Percentiles rank a stretch among this genome's conserved stretches.
Conservation (phyloP, 805 yeast genomes). For the Cyberlindnera americana region DNA sequence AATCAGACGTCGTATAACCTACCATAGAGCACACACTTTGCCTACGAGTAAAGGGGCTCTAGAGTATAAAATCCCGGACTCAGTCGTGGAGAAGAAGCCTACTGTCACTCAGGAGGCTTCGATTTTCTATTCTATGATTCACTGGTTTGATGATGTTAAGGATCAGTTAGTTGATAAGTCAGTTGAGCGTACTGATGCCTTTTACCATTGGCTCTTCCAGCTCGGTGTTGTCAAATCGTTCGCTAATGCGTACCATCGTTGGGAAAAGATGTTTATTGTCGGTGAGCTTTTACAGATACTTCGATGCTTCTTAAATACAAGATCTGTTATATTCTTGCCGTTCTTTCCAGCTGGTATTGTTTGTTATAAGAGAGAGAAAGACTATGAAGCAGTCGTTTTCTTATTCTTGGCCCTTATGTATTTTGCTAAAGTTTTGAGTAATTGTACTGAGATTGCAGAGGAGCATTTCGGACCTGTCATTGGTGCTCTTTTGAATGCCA, state of each 20-base stretch:
- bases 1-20: conserved; percentile 10
- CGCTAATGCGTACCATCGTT: conserved; percentile 6
- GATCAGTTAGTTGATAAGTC: conserved; percentile 19
- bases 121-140: conserved; percentile 17
- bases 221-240: conserved; percentile 9
- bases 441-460: conserved; percentile 23
- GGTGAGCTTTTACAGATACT: conserved; percentile 19
- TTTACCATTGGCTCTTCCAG: conserved; percentile 17
- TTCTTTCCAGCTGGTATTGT: conserved; percentile 25
- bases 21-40: conserved; percentile 17
- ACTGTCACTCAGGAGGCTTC: conserved; percentile 22
- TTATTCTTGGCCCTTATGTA: conserved; percentile 23
- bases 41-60: conserved; percentile 6
- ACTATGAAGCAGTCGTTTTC: conserved; percentile 23
- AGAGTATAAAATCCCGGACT: conserved; percentile 13
- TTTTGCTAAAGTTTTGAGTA: conserved; percentile 24
- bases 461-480: conserved; percentile 36
- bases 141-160: conserved; percentile 16
- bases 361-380: conserved; percentile 12
- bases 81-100: conserved; percentile 11
- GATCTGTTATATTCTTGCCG: conserved; percentile 19
- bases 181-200: conserved; percentile 14
- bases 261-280: conserved; percentile 16
- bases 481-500: conserved; percentile 48
- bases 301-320: conserved; percentile 18